Conservation (phyloP, 768 basidiomycete genomes). For the Hypsizygus marmoreus region DNA sequence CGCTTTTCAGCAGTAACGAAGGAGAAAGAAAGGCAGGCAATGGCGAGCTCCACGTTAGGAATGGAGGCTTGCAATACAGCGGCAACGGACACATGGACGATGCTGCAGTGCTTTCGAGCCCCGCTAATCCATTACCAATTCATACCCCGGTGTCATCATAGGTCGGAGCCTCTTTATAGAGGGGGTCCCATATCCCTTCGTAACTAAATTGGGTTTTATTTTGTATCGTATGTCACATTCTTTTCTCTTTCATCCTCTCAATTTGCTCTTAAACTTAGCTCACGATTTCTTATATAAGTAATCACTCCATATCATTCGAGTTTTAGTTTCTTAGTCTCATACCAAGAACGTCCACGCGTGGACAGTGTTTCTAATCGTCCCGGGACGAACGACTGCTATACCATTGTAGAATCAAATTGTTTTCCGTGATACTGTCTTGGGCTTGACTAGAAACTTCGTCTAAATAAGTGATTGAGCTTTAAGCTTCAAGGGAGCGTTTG, state of each 20-base stretch:
- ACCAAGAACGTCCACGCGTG: too few relatives aligned
- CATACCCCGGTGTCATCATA: constrained; percentile 9
- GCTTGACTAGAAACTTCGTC: too few relatives aligned
- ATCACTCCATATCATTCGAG: too few relatives aligned
- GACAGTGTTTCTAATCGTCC: too few relatives aligned
- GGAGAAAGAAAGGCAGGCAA: background rate
- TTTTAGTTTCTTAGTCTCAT: too few relatives aligned
- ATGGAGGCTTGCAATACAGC: background rate
- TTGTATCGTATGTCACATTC: background rate
- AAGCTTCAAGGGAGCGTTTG: too few relatives aligned
- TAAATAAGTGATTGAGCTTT: too few relatives aligned
- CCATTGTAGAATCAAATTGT: too few relatives aligned
- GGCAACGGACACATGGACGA: background rate
- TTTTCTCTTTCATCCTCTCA: background rate
- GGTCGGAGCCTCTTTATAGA: background rate
- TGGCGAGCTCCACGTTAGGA: background rate
- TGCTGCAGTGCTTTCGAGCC: background rate
- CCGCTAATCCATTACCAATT: constrained; percentile 1
- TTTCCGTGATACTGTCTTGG: too few relatives aligned
- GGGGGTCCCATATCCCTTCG: background rate
- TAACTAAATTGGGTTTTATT: background rate
- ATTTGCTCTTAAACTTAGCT: too few relatives aligned
- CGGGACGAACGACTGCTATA: too few relatives aligned
- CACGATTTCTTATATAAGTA: too few relatives aligned
- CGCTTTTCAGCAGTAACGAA: background rate